phyloP scores from a whole-genome alignment of 73 alveolate species.

The Stentor coeruleus region DNA sequence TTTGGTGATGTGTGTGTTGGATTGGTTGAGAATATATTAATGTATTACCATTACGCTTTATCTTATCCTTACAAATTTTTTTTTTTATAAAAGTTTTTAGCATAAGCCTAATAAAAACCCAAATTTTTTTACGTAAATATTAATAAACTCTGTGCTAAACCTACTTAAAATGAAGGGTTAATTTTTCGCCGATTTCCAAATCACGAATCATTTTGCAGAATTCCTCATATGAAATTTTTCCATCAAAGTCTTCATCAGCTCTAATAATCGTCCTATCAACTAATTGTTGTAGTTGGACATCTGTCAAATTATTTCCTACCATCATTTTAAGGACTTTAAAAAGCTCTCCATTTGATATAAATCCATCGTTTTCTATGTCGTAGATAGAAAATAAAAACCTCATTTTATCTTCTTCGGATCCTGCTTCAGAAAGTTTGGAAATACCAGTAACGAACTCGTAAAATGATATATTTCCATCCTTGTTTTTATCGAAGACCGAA shows the following conservation, averaged over 20 bases:
- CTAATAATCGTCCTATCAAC: constrained; percentile 66
- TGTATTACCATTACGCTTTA: too few species aligned
- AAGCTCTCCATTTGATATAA: constrained; percentile 62
- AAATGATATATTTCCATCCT: constrained; percentile 59
- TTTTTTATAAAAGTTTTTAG: too few species aligned
- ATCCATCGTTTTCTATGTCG: constrained; percentile 81
- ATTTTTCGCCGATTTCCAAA: constrained; percentile 58
- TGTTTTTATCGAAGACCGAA: constrained; percentile 45
- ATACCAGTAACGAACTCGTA: constrained; percentile 62
- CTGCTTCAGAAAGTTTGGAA: constrained; percentile 53
- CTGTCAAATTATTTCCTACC: constrained; percentile 54
- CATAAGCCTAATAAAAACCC: too few species aligned
- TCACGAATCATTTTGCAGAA: constrained; percentile 26
- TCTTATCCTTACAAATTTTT: too few species aligned
- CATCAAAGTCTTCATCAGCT: constrained; percentile 48
- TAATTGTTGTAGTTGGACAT: constrained; percentile 56
- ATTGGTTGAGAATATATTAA: too few species aligned
- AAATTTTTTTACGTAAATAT: too few species aligned
- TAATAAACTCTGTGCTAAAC: too few species aligned
- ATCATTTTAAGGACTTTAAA: constrained; percentile 51
- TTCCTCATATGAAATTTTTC: constrained; percentile 43
- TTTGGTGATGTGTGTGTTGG: too few species aligned
- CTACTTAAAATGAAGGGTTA: constrained; percentile 20
- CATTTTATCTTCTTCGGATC: constrained; percentile 50
- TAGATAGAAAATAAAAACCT: constrained; percentile 60